These are phyloP conservation scores for Lotmaria passim DNA, from an alignment of 208 protist genomes.

Conservation along the genomic window DNA sequence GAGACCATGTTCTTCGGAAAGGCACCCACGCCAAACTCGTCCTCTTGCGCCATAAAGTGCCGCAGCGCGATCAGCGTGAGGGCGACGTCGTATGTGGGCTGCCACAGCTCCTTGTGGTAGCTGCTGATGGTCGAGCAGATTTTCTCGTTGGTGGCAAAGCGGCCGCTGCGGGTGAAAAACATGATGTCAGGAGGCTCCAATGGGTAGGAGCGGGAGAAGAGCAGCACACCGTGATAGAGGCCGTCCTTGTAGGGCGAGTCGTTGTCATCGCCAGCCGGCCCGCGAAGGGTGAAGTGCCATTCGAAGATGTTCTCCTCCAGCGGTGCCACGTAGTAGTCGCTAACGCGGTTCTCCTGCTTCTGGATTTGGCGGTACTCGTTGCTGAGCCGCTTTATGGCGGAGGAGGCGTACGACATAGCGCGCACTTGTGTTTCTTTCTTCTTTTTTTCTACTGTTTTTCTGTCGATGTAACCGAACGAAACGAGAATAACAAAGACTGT, in stretches of 20 bases:
- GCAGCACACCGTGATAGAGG: conserved; percentile 86
- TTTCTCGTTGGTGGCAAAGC: conserved; percentile 77
- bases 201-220: conserved; percentile 87
- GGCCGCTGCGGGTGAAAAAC: conserved; percentile 89
- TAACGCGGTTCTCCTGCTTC: conserved; percentile 44
- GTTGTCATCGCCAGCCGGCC: conserved; percentile 53
- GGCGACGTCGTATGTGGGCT: conserved; percentile 73
- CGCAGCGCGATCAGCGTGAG: conserved; percentile 76
- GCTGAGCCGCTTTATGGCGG: conserved; percentile 77
- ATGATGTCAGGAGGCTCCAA: conserved; percentile 87
- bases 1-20: conserved; percentile 48
- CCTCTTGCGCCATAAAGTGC: conserved; percentile 87
- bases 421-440: not conserved
- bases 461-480: too few species aligned
- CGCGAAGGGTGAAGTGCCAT: conserved; percentile 98
- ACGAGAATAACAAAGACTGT: too few species aligned
- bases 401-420: conserved; percentile 36
- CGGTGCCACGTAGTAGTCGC: conserved; percentile 67
- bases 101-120: conserved; percentile 92
- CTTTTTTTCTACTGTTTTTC: too few species aligned
- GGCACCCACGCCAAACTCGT: conserved; percentile 73
- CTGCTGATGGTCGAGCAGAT: conserved; percentile 91
- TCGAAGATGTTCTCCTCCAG: conserved; percentile 97
- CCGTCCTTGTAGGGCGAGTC: conserved; percentile 69
- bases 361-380: conserved; percentile 63